Base-by-base conservation (phyloP, 2,329 filamentous ascomycete species). In the Calonectria pteridis region DNA sequence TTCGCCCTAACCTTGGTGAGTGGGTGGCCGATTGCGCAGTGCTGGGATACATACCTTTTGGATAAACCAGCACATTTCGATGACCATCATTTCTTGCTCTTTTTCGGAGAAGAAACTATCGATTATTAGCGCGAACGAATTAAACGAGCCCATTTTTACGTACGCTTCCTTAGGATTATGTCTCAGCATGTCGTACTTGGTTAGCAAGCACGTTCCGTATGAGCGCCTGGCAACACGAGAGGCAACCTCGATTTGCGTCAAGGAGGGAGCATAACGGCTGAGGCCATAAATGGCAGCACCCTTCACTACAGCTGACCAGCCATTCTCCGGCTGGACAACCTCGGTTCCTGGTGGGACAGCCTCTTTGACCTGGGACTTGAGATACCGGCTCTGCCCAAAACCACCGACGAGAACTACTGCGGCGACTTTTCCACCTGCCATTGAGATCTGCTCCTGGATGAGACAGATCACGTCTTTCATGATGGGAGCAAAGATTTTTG, bases 251-350 rank as follows among this genome's bases (percentile, higher is more conserved):
- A 85, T 77, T 14, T 80, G 78, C 3, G 78, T 78, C 73, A 81
- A 55, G 9, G 71, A 71, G 4, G 83, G 81, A 40, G 81, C 77
- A 50, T 83, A 82, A 23, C 79, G 82, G 20, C 81, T 78, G 14
- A 85, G 79, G 3, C 84, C 84, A 64, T 85, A 82, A 28, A 89
- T 87, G 6, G 87, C 86, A 18, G 89, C 89, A 9, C 89, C 89
- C 40, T 86, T 86, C 2, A 88, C 87, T 7, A 90, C 87, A 1
- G 88, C 86, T 1, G 84, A 84, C 88, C 88, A 90, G 4, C 87
- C 85, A 72, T 86, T 86, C 18, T 85, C 82, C 0, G 89, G 88
- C 66, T 88, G 87, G 65, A 90, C 79, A 33, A 90, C 84, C 33
- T 86, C 81, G 10, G 86, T 84, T 7, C 80, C 78, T 10, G 75